Base-by-base conservation (phyloP, 306 rosid species). In the Inga oerstediana region DNA sequence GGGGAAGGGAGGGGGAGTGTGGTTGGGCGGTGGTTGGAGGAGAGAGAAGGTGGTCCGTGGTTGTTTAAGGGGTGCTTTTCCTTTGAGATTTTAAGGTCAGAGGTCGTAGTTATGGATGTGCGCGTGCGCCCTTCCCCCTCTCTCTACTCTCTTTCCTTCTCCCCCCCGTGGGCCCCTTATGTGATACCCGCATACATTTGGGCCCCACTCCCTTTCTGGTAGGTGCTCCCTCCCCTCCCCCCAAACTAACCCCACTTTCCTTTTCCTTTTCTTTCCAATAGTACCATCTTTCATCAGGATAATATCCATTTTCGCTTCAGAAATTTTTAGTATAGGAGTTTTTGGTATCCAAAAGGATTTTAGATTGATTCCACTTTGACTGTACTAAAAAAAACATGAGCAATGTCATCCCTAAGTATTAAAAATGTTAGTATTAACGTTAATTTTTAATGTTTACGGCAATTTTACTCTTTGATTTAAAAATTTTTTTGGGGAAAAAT, bases 81-180 rank as follows among this genome's bases (percentile, higher is more conserved):
- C 69, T 5, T 52, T 85, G 92, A 87, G 93, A 89, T 88, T 93
- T 87, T 92, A 93, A 88, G 97, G 98, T 89, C 98, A 86, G 78
- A 72, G 75, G 97, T 92, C 98, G 81, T 85, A 88, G 94, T 93
- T 91, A 54, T 85, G 85, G 97, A 92, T 90, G 93, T 90, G 90
- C 77, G 91, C 90, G 87, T 89, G 88, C 87, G 77, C 92, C 88
- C 89, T 90, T 84, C 32, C 66, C 2, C 10, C 65, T 15, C 56
- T 51, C 58, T 51, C 61, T 54, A 9, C 24, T 13, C 24, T 2
- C 10, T 27, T 27, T 27, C 30, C 30, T 0, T 16, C 2, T n/a
- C 4, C 15, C 66, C 12, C 34, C 12, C 27, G 64, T 58, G 66
- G 66, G 66, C 16, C 32, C 66, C 66, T 56, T 59, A 85, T 49